Evolutionary conservation across 495 filamentous ascomycete genomes (phyloP).

Genomic region (Hypoxylon cercidicola): DNA sequence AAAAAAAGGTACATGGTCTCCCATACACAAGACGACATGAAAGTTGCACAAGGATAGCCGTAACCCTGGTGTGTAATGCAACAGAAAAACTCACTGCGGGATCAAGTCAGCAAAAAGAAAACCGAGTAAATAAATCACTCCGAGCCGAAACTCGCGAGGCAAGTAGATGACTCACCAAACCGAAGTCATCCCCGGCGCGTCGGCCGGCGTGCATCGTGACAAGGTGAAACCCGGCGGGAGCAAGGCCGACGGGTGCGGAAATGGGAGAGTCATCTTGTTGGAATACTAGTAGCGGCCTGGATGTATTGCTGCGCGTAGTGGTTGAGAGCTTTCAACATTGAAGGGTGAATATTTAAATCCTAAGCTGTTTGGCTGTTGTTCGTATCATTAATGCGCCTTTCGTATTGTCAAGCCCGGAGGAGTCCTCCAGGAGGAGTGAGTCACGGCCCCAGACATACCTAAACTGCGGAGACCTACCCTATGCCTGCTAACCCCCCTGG

Average conservation of each 20-base stretch:
- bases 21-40: no score
- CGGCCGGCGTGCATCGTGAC: constrained; percentile 38
- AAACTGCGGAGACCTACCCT: no score
- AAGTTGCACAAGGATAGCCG: no score
- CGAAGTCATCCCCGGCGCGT: constrained; percentile 34
- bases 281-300: not conserved
- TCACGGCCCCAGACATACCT: no score
- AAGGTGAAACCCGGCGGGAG: constrained; percentile 37
- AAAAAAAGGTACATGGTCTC: no score
- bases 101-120: constrained; percentile 3
- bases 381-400: not conserved
- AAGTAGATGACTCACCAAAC: constrained; percentile 37
- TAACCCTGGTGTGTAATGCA: not conserved
- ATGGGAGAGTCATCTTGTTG: constrained; percentile 32
- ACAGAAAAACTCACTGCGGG: constrained; percentile 32
- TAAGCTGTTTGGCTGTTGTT: not conserved
- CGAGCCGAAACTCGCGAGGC: not conserved
- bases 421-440: not conserved
- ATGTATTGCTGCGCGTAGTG: not conserved
- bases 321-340: not conserved
- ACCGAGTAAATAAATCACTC: not conserved
- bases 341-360: not conserved
- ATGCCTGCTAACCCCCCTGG: no score
- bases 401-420: not conserved
- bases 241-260: constrained; percentile 34